Conservation (phyloP, 148 eudicot species). For the Vaccinium vitisidaea region DNA sequence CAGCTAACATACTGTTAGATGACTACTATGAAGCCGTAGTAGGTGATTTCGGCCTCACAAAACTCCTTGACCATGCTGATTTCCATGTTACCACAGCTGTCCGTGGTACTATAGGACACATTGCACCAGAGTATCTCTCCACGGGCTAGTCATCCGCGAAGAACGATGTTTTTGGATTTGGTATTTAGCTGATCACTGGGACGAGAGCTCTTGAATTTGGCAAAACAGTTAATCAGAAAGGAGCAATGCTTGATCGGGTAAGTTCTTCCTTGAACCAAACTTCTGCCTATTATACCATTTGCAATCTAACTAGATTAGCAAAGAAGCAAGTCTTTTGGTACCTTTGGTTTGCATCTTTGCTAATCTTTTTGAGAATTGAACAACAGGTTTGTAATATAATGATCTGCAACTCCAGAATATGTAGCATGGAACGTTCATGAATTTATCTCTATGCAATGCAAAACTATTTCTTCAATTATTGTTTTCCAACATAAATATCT, state of each 20-base stretch:
- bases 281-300: neutral
- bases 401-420: too few relatives aligned
- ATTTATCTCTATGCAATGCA: too few relatives aligned
- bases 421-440: too few relatives aligned
- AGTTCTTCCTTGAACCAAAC: conserved; percentile 14
- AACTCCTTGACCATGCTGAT: conserved; percentile 87
- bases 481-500: too few relatives aligned
- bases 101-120: conserved; percentile 92
- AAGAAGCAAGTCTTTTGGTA: too few relatives aligned
- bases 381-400: too few relatives aligned
- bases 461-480: too few relatives aligned
- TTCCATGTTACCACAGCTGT: conserved; percentile 95
- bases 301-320: neutral
- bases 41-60: conserved; percentile 96
- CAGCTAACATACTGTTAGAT: conserved; percentile 82
- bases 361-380: too few relatives aligned
- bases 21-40: conserved; percentile 82
- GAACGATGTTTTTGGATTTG: conserved; percentile 93
- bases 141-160: conserved; percentile 95
- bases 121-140: conserved; percentile 92
- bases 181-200: conserved; percentile 90
- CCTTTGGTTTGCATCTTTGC: too few relatives aligned
- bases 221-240: conserved; percentile 78
- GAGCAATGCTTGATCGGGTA: conserved; percentile 98
- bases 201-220: conserved; percentile 90